Evolutionary conservation across 139 green algal genomes (phyloP).

Genomic region (Zygnema cylindricum): DNA sequence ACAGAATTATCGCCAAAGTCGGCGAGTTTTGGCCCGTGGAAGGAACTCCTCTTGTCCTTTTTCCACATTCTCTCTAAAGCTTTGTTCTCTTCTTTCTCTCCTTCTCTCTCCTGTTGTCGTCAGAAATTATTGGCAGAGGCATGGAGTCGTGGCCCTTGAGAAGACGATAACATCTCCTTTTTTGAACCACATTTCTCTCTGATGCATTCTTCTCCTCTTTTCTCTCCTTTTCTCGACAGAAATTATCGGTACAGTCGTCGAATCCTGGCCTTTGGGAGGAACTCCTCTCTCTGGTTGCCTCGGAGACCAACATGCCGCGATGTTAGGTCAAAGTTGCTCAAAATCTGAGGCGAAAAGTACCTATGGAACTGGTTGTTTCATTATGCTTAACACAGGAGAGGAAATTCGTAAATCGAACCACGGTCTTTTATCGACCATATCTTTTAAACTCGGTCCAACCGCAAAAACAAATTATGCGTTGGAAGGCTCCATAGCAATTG

Average conservation of each 20-base stretch:
- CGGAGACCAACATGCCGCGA: slow-evolving; percentile 92
- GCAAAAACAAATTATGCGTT: slow-evolving; percentile 78
- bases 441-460: slow-evolving; percentile 76
- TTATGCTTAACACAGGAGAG: slow-evolving; percentile 92
- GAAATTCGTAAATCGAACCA: slow-evolving; percentile 77
- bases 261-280: slow-evolving; percentile 67
- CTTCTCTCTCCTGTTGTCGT: too few relatives aligned
- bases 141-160: too few relatives aligned
- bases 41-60: too few relatives aligned
- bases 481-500: slow-evolving; percentile 73
- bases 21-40: too few relatives aligned
- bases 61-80: too few relatives aligned
- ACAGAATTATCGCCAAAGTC: too few relatives aligned
- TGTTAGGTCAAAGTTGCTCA: slow-evolving; percentile 88
- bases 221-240: slow-evolving; percentile 23
- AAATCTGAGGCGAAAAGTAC: slow-evolving; percentile 87
- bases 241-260: slow-evolving; percentile 34
- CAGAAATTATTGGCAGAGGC: too few relatives aligned
- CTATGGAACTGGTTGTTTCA: slow-evolving; percentile 97
- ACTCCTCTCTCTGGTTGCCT: slow-evolving; percentile 90
- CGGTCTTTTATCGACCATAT: slow-evolving; percentile 91
- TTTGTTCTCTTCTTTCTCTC: too few relatives aligned
- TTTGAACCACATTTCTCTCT: too few relatives aligned
- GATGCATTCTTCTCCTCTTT: too few relatives aligned
- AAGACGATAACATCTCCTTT: too few relatives aligned